Conservation (phyloP, 116 monocot species). For the Thalassia testudinum region DNA sequence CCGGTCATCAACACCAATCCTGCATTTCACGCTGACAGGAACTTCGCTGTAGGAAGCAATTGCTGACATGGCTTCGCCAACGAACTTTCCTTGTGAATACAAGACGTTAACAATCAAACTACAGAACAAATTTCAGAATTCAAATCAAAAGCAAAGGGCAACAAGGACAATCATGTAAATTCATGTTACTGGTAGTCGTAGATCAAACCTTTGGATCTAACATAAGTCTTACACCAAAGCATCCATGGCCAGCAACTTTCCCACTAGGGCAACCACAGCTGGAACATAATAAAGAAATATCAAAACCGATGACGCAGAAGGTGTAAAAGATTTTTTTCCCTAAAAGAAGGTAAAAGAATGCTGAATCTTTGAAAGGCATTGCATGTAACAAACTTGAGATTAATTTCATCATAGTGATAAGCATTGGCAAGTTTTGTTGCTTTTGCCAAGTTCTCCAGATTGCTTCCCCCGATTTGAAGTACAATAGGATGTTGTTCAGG, state of each 20-base stretch:
- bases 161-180: background rate
- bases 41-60: constrained; percentile 75
- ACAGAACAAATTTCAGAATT: no score
- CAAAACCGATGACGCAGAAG: no score
- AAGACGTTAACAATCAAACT: constrained; percentile 1
- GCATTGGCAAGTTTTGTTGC: constrained; percentile 79
- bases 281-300: constrained; percentile 8
- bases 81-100: constrained; percentile 45
- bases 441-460: constrained; percentile 79
- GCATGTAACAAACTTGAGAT: constrained; percentile 51
- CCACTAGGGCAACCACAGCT: constrained; percentile 97
- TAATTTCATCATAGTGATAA: constrained; percentile 85
- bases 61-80: constrained; percentile 82
- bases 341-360: background rate
- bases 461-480: constrained; percentile 96
- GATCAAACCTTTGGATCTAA: constrained; percentile 75
- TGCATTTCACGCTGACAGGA: constrained; percentile 95
- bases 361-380: no score
- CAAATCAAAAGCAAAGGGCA: constrained; percentile 2
- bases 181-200: background rate
- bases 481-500: constrained; percentile 85
- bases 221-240: constrained; percentile 97
- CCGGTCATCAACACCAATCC: constrained; percentile 90
- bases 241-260: constrained; percentile 97
- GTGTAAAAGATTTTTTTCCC: no score